Base-by-base conservation (phyloP, 768 basidiomycete genomes). In the Tricholoma sp. region DNA sequence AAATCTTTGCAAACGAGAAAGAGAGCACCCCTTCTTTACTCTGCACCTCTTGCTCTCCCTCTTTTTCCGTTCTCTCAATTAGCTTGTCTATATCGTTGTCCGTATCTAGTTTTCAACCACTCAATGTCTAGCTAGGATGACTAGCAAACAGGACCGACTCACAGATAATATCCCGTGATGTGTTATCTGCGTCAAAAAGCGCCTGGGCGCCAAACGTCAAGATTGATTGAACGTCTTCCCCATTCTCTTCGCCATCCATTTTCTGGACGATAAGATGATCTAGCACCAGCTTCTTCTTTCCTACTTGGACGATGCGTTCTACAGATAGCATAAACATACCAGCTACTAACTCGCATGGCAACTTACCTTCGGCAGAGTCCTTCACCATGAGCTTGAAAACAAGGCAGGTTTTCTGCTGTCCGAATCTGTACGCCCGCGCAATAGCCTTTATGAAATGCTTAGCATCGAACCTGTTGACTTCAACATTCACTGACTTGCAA, bases 301-400 rank as follows among this genome's bases (percentile, higher is more conserved):
- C 93, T 24, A 86, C 82, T 71, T 93, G 86, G 71, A 96, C 80
- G 63, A 97, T 98, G 45, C 88, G 88, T 65, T 97, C 94, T 96
- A 64, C 56, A 57, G 58, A 52, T 18, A 18, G 12, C 24, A 36
- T 17, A 41, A 20, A n/a, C 17, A 54, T 31, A 33, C n/a, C 6
- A 15, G 15, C 29, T n/a, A 24, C 24, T 7, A 8, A 17, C 29
- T 8, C 7, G 9, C 8, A 13, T 34, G 52, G 34, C 13, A 24
- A 52, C 50, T 56, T 53, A 85, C 91, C 92, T 80, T 95, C 92
- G 10, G 95, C 92, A 6, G 94, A 92, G 55, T 89, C 86, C 70
- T 96, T 96, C 54, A 93, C 84, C 91, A 98, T 94, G 41, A 99
- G 72, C 67, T 96, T 98, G 78, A 98, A 96, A 24, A 96, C 94